Evolutionary conservation across 345 rosid genomes (phyloP).

Genomic region (Lenwebbia sp.): DNA sequence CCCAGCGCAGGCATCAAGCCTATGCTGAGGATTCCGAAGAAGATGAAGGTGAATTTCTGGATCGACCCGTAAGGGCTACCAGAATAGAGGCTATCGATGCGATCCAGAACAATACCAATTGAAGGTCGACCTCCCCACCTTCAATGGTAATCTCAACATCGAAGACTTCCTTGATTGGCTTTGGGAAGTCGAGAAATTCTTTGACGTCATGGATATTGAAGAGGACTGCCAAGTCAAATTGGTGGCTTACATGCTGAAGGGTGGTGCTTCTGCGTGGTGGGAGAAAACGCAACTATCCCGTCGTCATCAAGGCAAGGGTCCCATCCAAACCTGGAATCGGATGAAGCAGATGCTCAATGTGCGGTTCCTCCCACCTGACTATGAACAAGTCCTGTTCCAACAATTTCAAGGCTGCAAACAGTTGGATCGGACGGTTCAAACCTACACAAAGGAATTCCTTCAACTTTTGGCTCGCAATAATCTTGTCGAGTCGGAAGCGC

Average conservation of each 20-base stretch:
- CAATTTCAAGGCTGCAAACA: not conserved
- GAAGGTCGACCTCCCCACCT: not conserved
- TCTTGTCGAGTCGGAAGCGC: not conserved
- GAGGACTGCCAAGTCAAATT: not conserved
- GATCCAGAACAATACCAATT: not conserved
- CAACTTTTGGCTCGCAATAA: not conserved
- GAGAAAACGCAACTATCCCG: not conserved
- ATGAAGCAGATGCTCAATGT: not conserved
- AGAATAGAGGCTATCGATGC: no score
- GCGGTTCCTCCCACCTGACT: not conserved
- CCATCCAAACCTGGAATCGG: not conserved
- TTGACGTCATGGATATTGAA: not conserved
- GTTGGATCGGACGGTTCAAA: not conserved
- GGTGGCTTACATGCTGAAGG: not conserved
- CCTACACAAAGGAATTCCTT: not conserved
- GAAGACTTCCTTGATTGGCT: slow-evolving; percentile 3
- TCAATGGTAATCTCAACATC: not conserved
- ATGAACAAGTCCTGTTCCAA: not conserved
- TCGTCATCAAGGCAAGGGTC: not conserved
- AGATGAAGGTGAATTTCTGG: no score
- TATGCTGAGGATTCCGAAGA: no score
- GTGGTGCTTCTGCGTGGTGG: slow-evolving; percentile 1
- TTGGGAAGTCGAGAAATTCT: not conserved
- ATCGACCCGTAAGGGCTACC: no score
- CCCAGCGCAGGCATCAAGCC: no score